A percentile compares a stretch with the other conserved stretches of the same genome.
phyloP scores from a whole-genome alignment of 176 grass and related monocot species.

The Pontederia paniculata region DNA sequence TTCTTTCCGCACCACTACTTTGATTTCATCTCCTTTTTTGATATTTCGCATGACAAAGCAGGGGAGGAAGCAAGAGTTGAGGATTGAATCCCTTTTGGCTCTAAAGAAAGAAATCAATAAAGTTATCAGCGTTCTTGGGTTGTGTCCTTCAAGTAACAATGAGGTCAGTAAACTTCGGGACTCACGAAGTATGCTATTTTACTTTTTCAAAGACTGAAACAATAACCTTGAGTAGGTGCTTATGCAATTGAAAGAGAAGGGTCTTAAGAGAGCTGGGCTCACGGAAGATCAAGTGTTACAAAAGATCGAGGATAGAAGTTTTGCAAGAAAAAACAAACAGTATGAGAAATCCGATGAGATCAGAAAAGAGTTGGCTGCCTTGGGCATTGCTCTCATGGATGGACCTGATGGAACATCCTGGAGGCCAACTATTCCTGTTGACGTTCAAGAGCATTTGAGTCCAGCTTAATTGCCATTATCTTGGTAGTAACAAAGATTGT shows the following conservation, averaged over 20 bases:
- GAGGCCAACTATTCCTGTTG: slow-evolving; percentile 44
- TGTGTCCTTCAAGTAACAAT: slow-evolving; percentile 54
- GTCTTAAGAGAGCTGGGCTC: slow-evolving; percentile 40
- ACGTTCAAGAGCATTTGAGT: slow-evolving; percentile 12
- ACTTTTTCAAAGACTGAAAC: background rate
- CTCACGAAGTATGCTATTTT: background rate
- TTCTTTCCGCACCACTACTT: slow-evolving; percentile 13
- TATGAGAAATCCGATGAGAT: slow-evolving; percentile 72
- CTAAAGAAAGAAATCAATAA: slow-evolving; percentile 48
- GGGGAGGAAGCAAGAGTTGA: slow-evolving; percentile 67
- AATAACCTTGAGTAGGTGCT: slow-evolving; percentile 31
- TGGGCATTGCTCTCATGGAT: slow-evolving; percentile 80
- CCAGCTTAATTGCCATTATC: background rate
- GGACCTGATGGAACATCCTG: slow-evolving; percentile 55
- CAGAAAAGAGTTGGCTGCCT: slow-evolving; percentile 45
- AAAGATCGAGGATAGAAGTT: slow-evolving; percentile 69
- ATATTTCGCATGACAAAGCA: slow-evolving; percentile 16
- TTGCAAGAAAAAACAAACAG: slow-evolving; percentile 62
- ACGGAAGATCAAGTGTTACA: slow-evolving; percentile 52
- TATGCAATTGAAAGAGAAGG: slow-evolving; percentile 60
- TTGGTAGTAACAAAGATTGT: too few relatives aligned
- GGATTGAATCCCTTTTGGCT: slow-evolving; percentile 49
- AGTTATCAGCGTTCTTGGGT: slow-evolving; percentile 54
- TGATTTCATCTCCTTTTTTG: background rate
- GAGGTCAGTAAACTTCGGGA: slow-evolving; percentile 32